Evolutionary conservation across 257 asterid species (phyloP).

Genomic region (Linderniella brevidens): DNA sequence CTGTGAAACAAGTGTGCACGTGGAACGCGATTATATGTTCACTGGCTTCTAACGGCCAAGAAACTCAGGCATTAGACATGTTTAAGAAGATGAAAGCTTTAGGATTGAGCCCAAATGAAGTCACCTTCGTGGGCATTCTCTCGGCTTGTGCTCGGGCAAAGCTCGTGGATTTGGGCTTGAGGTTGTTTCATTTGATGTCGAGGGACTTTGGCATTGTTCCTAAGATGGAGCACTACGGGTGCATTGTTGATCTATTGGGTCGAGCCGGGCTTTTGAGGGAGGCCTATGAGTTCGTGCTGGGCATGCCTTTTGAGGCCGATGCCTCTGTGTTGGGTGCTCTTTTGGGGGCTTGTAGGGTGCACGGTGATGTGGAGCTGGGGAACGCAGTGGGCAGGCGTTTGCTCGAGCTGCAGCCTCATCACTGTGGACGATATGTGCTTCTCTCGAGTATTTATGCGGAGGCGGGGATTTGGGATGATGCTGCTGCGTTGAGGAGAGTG

Average conservation of each 20-base stretch:
- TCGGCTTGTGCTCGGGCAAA: conserved; percentile 43
- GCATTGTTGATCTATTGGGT: conserved; percentile 75
- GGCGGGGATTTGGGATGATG: conserved; percentile 58
- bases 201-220: conserved; percentile 26
- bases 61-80: conserved; percentile 47
- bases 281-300: conserved; percentile 39
- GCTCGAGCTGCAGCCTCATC: conserved; percentile 43
- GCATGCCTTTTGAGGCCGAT: conserved; percentile 73
- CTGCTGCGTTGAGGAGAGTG: conserved; percentile 51
- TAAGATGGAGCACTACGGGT: conserved; percentile 78
- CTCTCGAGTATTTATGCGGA: conserved; percentile 66
- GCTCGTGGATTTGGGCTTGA: conserved; percentile 39
- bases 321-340: conserved; percentile 71
- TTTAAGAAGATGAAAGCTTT: conserved; percentile 31
- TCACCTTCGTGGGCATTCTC: conserved; percentile 54
- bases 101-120: conserved; percentile 33
- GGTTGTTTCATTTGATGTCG: conserved; percentile 41
- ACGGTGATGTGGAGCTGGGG: conserved; percentile 56
- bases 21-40: conserved; percentile 89
- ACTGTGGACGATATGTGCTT: conserved; percentile 50
- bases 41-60: conserved; percentile 58
- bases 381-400: conserved; percentile 41
- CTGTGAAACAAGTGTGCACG: conserved; percentile 40
- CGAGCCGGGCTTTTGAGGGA: conserved; percentile 63
- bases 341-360: conserved; percentile 69